Percentiles rank a stretch among this genome's conserved stretches.
Evolutionary conservation across 306 rosid species (phyloP).

Genomic region (Cicer arietinum): DNA sequence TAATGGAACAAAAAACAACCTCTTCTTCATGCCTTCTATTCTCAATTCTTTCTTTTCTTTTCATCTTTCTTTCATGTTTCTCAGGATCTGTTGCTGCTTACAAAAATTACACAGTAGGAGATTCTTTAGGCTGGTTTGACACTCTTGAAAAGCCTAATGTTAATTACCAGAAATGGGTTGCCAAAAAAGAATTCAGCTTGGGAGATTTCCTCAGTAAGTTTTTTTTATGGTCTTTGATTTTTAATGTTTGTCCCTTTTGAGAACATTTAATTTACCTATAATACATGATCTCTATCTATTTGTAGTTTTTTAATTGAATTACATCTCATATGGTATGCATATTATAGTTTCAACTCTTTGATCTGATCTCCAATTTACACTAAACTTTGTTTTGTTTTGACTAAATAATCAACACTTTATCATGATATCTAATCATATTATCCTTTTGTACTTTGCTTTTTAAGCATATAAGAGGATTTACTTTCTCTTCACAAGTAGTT

Average conservation of each 20-base stretch:
- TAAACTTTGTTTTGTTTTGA: not conserved
- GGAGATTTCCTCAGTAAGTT: conserved; percentile 91
- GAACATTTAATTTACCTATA: not conserved
- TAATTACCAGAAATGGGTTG: conserved; percentile 79
- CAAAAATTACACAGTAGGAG: conserved; percentile 93
- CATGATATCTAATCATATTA: too few relatives aligned
- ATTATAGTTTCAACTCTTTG: conserved; percentile 15
- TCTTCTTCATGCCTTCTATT: not conserved
- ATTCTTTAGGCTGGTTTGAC: conserved; percentile 90
- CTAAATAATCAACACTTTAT: not conserved
- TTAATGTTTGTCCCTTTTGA: not conserved
- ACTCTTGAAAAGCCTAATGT: conserved; percentile 56
- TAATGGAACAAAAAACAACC: conserved; percentile 48
- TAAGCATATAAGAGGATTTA: conserved; percentile 8
- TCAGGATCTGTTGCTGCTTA: conserved; percentile 65
- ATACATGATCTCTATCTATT: not conserved
- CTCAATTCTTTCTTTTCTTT: conserved; percentile 30
- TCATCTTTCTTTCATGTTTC: conserved; percentile 39
- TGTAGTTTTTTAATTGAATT: not conserved
- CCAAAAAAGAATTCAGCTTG: conserved; percentile 66
- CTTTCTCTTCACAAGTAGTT: conserved; percentile 6
- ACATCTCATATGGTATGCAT: conserved; percentile 21
- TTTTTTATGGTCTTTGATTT: conserved; percentile 34
- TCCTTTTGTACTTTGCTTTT: not conserved
- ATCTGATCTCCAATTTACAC: conserved; percentile 32